Evolutionary conservation across 2,329 filamentous ascomycete genomes (phyloP), one percentile per base, ranked within the genome.

Genomic region (Epichloe scottii): DNA sequence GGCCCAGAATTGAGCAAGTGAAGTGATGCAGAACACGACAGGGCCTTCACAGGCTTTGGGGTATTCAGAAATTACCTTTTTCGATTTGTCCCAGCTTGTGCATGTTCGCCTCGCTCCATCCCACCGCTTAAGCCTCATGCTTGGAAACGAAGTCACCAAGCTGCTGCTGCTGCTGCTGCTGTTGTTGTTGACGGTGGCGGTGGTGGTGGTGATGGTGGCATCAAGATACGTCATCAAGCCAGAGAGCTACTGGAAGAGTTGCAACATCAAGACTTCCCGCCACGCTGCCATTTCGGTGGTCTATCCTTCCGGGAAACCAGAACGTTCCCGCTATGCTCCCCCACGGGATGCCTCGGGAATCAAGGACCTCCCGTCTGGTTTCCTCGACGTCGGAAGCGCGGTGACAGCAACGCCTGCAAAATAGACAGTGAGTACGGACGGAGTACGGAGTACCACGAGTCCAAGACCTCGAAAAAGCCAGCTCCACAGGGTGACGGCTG

Each of bases 121-220:
- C 56, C 56, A 57, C 35, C 38, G 46, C 46, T 53, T 50, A 23
- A 58, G 21, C 5, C 17, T 49, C 21, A 30, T 37, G 38, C 30
- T 39, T 19, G 38, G 37, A 26, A 19, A 15, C 8, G 21, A 17
- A 30, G 30, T 21, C 42, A 26, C 19, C 7, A 34, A 19, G 43
- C 21, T 19, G 15, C 26, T 44, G 35, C 26, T 44, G 8, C 10
- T 30, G 26, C 3, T 30, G 26, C 26, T 30, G 26, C 1, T 30
- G 26, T 11, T 11, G 26, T 10, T 30, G 26, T 10, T 23, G 23
- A 6, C 7, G 23, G 2, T 10, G 8, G 26, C 8, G 26, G 8
- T 10, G 19, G 50, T 46, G 40, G 10, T 19, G n/a, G 50, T 46
- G 40, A 6, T 19, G n/a, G 48, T 40, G 10, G n/a, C 48, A 46